A percentile compares a stretch with the other conserved stretches of the same genome.
phyloP scores from a whole-genome alignment of 1,284 basidiomycete species.

The Sporisorium iseilematis-ciliati region DNA sequence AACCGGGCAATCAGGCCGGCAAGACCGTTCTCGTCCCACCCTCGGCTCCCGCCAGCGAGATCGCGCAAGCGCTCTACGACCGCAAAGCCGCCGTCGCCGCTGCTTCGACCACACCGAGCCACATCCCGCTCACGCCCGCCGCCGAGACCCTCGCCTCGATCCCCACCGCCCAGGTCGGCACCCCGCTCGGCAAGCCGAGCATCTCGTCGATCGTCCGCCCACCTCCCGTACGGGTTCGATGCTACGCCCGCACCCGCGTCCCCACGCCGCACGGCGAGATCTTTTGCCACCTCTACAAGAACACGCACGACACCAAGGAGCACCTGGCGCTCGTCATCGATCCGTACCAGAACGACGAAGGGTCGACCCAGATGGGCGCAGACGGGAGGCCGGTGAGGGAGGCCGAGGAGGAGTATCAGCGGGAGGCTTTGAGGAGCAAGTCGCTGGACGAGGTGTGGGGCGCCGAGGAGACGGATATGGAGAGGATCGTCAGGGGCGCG shows the following conservation, averaged over 20 bases:
- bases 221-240: constrained; percentile 74
- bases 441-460: constrained; percentile 89
- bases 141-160: constrained; percentile 15
- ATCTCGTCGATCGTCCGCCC: constrained; percentile 57
- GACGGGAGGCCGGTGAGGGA: constrained; percentile 44
- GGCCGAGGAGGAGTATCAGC: constrained; percentile 36
- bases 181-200: constrained; percentile 30
- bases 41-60: constrained; percentile 22
- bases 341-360: constrained; percentile 64
- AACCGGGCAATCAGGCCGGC: constrained; percentile 41
- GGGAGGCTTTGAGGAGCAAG: constrained; percentile 78
- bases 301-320: constrained; percentile 88
- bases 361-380: constrained; percentile 17
- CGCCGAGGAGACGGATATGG: constrained; percentile 88
- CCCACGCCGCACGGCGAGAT: constrained; percentile 94
- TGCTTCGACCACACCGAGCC: background rate
- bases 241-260: constrained; percentile 95
- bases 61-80: constrained; percentile 39
- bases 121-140: constrained; percentile 22
- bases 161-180: constrained; percentile 28
- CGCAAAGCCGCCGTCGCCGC: constrained; percentile 42
- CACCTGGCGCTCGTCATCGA: constrained; percentile 98
- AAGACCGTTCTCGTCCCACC: constrained; percentile 30
- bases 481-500: constrained; percentile 91
- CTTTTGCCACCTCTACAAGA: constrained; percentile 92